Conservation (phyloP, 306 rosid genomes). For the Rubus parviflorus region DNA sequence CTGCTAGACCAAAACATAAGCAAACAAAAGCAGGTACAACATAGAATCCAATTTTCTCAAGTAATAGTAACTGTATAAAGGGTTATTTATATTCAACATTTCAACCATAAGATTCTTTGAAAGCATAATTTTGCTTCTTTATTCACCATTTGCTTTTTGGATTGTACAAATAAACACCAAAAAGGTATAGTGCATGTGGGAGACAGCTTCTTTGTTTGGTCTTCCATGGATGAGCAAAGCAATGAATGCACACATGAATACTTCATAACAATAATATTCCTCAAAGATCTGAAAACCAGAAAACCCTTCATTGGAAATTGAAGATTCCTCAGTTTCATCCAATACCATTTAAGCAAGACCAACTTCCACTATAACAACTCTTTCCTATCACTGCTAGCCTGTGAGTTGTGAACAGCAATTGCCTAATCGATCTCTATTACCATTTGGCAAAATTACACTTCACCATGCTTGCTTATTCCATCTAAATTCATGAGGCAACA, state of each 20-base stretch:
- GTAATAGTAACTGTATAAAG: neutral
- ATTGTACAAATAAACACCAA: neutral
- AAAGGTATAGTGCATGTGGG: slow-evolving; percentile 17
- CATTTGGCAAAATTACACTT: neutral
- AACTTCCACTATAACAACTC: slow-evolving; percentile 32
- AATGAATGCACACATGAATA: slow-evolving; percentile 47
- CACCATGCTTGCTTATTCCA: neutral
- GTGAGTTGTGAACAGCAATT: neutral
- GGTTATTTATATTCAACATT: neutral
- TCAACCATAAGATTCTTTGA: neutral
- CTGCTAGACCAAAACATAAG: neutral
- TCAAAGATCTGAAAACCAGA: slow-evolving; percentile 5
- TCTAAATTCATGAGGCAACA: slow-evolving; percentile 1
- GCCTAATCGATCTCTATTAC: too few species aligned
- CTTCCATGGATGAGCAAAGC: slow-evolving; percentile 31
- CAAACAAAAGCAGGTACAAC: neutral
- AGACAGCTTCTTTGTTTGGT: slow-evolving; percentile 24
- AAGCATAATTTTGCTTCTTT: neutral
- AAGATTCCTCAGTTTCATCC: slow-evolving; percentile 33
- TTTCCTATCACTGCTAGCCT: neutral
- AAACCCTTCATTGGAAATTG: slow-evolving; percentile 48
- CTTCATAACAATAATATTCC: slow-evolving; percentile 6
- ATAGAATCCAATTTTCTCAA: neutral
- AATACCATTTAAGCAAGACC: slow-evolving; percentile 26
- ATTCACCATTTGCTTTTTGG: neutral